phyloP scores from a whole-genome alignment of 2,329 filamentous ascomycete species.

The Simplicillium sp. region DNA sequence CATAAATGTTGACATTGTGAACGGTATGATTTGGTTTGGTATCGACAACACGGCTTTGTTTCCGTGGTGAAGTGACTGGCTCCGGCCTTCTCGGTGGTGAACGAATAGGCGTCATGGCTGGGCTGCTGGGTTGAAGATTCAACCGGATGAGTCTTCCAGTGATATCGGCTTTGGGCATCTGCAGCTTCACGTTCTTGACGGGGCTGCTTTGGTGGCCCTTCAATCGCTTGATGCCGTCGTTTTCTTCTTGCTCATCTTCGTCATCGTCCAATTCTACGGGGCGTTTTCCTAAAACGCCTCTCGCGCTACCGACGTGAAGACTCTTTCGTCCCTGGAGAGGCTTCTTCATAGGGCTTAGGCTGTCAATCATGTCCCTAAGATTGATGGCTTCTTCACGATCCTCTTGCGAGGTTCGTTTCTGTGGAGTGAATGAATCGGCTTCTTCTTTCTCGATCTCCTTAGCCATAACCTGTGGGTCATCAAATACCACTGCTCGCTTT shows the following conservation, averaged over 20 bases:
- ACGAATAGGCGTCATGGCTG: slow-evolving; percentile 24
- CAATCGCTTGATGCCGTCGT: slow-evolving; percentile 56
- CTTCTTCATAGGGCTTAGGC: slow-evolving; percentile 67
- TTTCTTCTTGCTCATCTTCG: slow-evolving; percentile 43
- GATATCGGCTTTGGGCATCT: slow-evolving; percentile 58
- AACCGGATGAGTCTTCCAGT: slow-evolving; percentile 43
- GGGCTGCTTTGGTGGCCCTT: slow-evolving; percentile 66
- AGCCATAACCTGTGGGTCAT: slow-evolving; percentile 53
- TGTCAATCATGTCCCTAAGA: slow-evolving; percentile 68
- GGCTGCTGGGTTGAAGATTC: slow-evolving; percentile 33
- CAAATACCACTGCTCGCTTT: slow-evolving; percentile 45
- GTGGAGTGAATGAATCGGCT: slow-evolving; percentile 2
- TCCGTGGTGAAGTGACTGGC: slow-evolving; percentile 44
- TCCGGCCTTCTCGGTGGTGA: slow-evolving; percentile 38
- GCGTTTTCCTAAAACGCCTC: slow-evolving; percentile 64
- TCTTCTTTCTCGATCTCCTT: slow-evolving; percentile 54
- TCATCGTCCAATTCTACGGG: slow-evolving; percentile 60
- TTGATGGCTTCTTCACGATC: slow-evolving; percentile 57
- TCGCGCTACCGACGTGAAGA: slow-evolving; percentile 64
- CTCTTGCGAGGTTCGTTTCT: slow-evolving; percentile 43
- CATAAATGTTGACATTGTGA: slow-evolving; percentile 32
- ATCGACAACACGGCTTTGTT: slow-evolving; percentile 45
- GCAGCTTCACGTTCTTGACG: slow-evolving; percentile 64
- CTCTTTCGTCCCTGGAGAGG: slow-evolving; percentile 61
- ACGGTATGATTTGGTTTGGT: slow-evolving; percentile 37